Evolutionary conservation across 2,329 filamentous ascomycete species (phyloP).

Genomic region (Verticillium dahliae): DNA sequence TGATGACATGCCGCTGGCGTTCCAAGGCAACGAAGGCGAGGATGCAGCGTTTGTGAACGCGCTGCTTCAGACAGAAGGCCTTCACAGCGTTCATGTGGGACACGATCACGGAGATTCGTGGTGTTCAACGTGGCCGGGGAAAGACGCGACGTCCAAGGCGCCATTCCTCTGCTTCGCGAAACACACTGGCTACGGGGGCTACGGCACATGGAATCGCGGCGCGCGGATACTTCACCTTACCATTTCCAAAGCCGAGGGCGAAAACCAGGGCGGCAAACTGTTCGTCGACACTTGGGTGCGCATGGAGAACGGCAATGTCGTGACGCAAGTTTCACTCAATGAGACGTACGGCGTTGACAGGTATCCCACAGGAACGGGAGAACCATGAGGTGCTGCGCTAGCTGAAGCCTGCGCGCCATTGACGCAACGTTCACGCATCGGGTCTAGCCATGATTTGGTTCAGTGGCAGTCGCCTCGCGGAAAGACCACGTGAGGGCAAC

Average conservation of each 20-base stretch:
- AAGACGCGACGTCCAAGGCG: constrained; percentile 12
- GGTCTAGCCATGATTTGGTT: neutral
- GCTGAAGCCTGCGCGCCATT: neutral
- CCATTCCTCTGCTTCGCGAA: constrained; percentile 49
- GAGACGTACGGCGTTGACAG: constrained; percentile 49
- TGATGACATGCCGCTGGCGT: constrained; percentile 16
- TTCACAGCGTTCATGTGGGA: constrained; percentile 45
- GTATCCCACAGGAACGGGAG: constrained; percentile 32
- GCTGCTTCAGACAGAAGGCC: constrained; percentile 35
- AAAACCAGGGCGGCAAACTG: constrained; percentile 22
- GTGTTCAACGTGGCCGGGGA: constrained; percentile 25
- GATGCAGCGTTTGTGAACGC: constrained; percentile 47
- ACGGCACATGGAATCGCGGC: constrained; percentile 58
- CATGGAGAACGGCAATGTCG: constrained; percentile 46
- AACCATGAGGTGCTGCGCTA: neutral
- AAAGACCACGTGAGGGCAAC: neutral
- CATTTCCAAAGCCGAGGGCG: constrained; percentile 19
- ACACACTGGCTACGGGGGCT: constrained; percentile 65
- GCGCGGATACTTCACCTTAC: constrained; percentile 27
- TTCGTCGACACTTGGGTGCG: constrained; percentile 53
- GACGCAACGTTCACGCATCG: neutral
- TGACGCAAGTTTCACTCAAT: constrained; percentile 50
- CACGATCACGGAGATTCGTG: constrained; percentile 49
- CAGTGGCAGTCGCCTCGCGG: neutral
- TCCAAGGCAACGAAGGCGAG: constrained; percentile 25